Evolutionary conservation across 1,284 basidiomycete genomes (phyloP), one percentile per base, ranked within the genome.

Genomic region (Ustilago sp.): DNA sequence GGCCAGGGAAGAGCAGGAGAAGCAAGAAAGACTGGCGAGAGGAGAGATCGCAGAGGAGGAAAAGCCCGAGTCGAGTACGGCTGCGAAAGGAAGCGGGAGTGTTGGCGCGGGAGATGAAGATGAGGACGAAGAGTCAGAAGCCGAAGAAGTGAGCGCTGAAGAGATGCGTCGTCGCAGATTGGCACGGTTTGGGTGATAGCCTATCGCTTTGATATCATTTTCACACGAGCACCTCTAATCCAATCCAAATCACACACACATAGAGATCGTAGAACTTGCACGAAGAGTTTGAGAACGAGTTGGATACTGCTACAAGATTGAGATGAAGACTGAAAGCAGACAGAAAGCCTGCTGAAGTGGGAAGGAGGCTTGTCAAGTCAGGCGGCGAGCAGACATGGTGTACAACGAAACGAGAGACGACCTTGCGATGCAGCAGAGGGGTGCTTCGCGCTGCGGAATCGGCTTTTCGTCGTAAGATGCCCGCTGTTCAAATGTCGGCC

Each of bases 131-230:
- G 78, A 77, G 34, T 72, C 61, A 13, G 75, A 72, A 31, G 72
- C 69, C 45, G 76, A 79, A 41, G 63, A 69, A 35, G 57, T 81
- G 54, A 76, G 75, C 41, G 68, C 81, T 4, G 80, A 83, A 54
- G 81, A 83, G 65, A 77, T 83, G 74, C 59, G 81, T 28, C 55
- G 75, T 5, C 65, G 78, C 8, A 47, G 78, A 36, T 53, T 80
- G 60, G 78, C 78, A 2, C 68, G 75, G 9, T 80, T 80, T 36
- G 75, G 78, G 8, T 73, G 51, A 59, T 17, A 28, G 6, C 11
- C 8, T 17, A n/a, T n/a, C 31, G 23, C 32, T 39, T 52, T 15
- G 15, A n/a, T 11, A 17, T 4, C n/a, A 60, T 19, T 15, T 36
- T 19, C 60, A 60, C 53, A n/a, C 31, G n/a, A 47, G 15, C 53